Conservation (phyloP, 192 early-diverging fungal genomes). For the Coemansia sp. region DNA sequence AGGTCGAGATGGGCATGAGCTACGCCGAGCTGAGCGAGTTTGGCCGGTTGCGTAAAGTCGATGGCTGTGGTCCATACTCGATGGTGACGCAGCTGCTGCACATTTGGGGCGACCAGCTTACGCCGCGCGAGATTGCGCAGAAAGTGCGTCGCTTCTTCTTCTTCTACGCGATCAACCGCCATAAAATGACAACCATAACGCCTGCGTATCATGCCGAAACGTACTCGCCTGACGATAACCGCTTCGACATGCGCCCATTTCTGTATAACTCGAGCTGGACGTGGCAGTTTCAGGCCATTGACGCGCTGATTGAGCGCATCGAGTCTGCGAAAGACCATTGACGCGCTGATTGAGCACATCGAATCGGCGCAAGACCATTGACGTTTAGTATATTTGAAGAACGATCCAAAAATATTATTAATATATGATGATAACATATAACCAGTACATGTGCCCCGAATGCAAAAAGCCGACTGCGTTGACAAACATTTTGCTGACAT, state of each 20-base stretch:
- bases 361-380: background rate
- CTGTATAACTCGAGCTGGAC: constrained; percentile 89
- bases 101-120: constrained; percentile 60
- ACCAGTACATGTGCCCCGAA: too few relatives aligned
- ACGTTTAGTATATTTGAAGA: too few relatives aligned
- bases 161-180: constrained; percentile 96
- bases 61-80: constrained; percentile 84
- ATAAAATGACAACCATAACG: constrained; percentile 97
- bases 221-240: constrained; percentile 96
- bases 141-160: constrained; percentile 98
- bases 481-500: too few relatives aligned
- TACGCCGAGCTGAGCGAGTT: constrained; percentile 91
- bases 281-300: constrained; percentile 91
- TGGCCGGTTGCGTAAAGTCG: constrained; percentile 86
- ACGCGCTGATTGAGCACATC: constrained; percentile 56
- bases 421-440: too few relatives aligned
- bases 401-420: too few relatives aligned
- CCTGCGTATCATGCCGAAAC: constrained; percentile 93
- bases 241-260: constrained; percentile 95
- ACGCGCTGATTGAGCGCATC: constrained; percentile 57
- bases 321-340: background rate
- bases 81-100: constrained; percentile 92
- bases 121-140: constrained; percentile 65
- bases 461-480: too few relatives aligned
- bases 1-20: constrained; percentile 98